Evolutionary conservation across 768 basidiomycete species (phyloP), one percentile per base, ranked within the genome.

Genomic region (Sarcodon sp.): DNA sequence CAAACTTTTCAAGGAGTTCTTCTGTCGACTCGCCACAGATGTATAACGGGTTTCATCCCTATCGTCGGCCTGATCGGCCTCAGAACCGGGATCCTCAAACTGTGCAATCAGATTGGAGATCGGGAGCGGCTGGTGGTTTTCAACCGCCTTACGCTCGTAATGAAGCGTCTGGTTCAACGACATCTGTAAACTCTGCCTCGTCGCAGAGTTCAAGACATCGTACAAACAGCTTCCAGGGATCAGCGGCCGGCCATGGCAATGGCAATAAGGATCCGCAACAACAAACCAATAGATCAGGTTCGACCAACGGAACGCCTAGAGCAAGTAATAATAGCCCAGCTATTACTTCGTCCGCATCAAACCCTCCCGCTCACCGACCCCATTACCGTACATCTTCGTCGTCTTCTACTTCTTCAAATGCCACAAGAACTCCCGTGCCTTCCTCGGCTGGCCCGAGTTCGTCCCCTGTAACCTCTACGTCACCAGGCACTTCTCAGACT

Each of bases 121-220:
- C 68, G 4, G 53, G 56, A 44, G 54, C 52, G 18, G 57, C 61
- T 36, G 66, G 66, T 8, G 59, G 69, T 5, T 79, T 82, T 51
- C 80, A 82, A 54, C 84, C 85, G 7, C 87, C 88, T 0, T 90
- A 89, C 61, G 80, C 76, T 27, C 80, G 85, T 50, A 73, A 77
- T 18, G 87, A 89, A 49, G 87, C 87, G 7, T 83, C 88, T 6
- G 79, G 76, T 41, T 89, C 87, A 0, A 76, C 80, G 21, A 79
- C 84, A 4, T 90, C 88, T 0, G 70, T 90, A 54, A 85, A 81
- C 59, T 89, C 88, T 36, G 61, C 62, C 15, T 66, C 61, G n/a
- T 64, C 62, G 39, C 56, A 56, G 34, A 73, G 77, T 46, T 63
- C 73, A 44, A 77, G 85, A 15, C 80, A 76, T 55, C 71, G 83